Evolutionary conservation across 108 stramenopile species (phyloP), one percentile per base, ranked within the genome.

Genomic region (Pseudonitzschia pungens): DNA sequence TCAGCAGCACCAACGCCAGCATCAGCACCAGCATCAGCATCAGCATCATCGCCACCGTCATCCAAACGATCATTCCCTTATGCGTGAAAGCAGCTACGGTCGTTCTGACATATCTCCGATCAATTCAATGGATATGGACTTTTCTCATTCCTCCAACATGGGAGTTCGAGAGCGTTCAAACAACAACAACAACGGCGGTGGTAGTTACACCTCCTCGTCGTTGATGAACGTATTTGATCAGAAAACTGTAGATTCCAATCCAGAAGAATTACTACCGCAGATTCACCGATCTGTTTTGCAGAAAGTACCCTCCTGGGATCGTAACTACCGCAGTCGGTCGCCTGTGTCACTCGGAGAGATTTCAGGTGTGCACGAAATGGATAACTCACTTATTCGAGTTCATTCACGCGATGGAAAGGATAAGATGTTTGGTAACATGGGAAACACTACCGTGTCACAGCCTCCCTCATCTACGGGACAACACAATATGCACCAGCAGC

Each of bases 201-300:
- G 84, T 22, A 81, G 76, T 12, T 36, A 36, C 36, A 36, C 36
- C 4, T 36, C 21, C 2, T 80, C 72, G 10, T 85, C 87, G 14
- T 72, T 85, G 41, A 72, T 74, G 50, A 81, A 87, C 62, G 72
- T 87, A 36, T 87, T 87, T 71, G 84, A 81, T 40, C 74, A 83
- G 44, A 69, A 80, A 28, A 65, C 66, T 52, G 64, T 12, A 2
- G 59, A 52, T 55, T 26, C 48, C 9, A 59, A 74, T 55, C 36
- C 69, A 36, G 69, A 70, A 57, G 69, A 70, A 20, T 45, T 57
- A 14, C 14, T 50, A 16, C 36, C 43, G 10, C 68, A 74, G 27
- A 69, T 66, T 29, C 55, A 72, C 28, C 71, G 67, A 68, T 68
- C 71, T 27, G 72, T 54, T 27, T 68, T 79, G 14, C 78, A 72